These are phyloP conservation scores for Trichoderma afroharzianum DNA, from an alignment of 2,329 filamentous ascomycete genomes.

Conservation along the genomic window DNA sequence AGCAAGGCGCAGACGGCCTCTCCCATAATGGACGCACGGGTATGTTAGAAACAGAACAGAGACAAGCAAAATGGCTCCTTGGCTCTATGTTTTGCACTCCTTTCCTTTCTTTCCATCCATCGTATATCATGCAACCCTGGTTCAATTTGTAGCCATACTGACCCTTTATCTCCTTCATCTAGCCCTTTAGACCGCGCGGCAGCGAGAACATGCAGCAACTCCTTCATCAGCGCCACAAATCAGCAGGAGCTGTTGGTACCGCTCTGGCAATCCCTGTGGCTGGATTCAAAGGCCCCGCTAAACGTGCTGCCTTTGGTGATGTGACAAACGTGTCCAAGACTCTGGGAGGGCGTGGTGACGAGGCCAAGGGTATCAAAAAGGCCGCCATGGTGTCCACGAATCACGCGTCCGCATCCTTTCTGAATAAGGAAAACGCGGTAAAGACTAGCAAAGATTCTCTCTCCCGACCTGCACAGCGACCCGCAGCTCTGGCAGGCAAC, in stretches of 20 bases:
- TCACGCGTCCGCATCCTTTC: conserved; percentile 24
- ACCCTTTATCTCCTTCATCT: neutral
- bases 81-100: neutral
- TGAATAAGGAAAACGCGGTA: conserved; percentile 45
- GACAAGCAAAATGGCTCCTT: neutral
- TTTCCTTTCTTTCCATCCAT: neutral
- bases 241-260: conserved; percentile 56
- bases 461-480: conserved; percentile 37
- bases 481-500: conserved; percentile 19
- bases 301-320: conserved; percentile 78
- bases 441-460: conserved; percentile 35
- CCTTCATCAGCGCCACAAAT: conserved; percentile 80
- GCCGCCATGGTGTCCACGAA: conserved; percentile 27
- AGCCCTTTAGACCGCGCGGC: conserved; percentile 44
- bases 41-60: conserved; percentile 24
- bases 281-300: conserved; percentile 49
- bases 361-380: conserved; percentile 36
- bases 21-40: conserved; percentile 35
- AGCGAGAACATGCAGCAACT: conserved; percentile 52
- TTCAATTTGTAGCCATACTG: neutral
- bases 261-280: conserved; percentile 26
- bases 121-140: neutral
- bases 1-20: conserved; percentile 20
- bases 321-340: conserved; percentile 65
- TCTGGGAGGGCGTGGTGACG: conserved; percentile 28